Percentiles rank a stretch among this genome's conserved stretches.
Conservation (phyloP, 768 basidiomycete species). For the Macrolepiota dolichaula region DNA sequence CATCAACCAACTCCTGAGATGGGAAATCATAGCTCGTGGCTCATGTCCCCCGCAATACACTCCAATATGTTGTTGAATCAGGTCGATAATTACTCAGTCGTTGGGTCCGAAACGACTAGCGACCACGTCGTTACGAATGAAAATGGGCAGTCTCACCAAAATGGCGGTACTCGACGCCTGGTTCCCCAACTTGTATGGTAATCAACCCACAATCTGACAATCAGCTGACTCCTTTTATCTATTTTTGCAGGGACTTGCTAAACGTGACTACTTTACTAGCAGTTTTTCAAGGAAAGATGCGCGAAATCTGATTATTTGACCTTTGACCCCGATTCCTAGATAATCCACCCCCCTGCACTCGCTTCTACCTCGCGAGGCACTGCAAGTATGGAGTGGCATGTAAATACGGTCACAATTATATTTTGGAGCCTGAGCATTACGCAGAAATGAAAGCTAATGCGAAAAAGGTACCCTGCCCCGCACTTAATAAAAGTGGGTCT, state of each 20-base stretch:
- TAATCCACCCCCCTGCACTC: constrained; percentile 63
- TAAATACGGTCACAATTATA: constrained; percentile 61
- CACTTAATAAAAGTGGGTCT: constrained; percentile 50
- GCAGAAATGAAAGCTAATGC: constrained; percentile 52
- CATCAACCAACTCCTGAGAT: background rate
- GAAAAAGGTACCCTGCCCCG: constrained; percentile 60
- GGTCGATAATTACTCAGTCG: background rate
- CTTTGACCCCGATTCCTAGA: constrained; percentile 32
- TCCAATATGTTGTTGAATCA: background rate
- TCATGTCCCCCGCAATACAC: background rate
- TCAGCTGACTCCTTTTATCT: constrained; percentile 16
- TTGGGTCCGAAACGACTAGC: background rate
- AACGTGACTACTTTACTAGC: constrained; percentile 47
- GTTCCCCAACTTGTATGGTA: constrained; percentile 48
- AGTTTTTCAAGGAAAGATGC: background rate
- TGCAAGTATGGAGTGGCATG: constrained; percentile 60
- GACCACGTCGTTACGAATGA: background rate
- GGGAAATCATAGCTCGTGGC: background rate
- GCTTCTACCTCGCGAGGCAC: constrained; percentile 53
- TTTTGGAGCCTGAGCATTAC: constrained; percentile 51
- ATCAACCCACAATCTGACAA: constrained; percentile 9
- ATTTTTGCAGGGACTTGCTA: constrained; percentile 49
- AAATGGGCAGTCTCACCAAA: constrained; percentile 15
- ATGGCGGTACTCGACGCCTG: constrained; percentile 33
- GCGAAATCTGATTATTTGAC: constrained; percentile 9